Percentiles rank a stretch among this genome's conserved stretches.
These are phyloP conservation scores for Tricholoma saponaceum DNA, from an alignment of 768 basidiomycete species.

Conservation along the genomic window DNA sequence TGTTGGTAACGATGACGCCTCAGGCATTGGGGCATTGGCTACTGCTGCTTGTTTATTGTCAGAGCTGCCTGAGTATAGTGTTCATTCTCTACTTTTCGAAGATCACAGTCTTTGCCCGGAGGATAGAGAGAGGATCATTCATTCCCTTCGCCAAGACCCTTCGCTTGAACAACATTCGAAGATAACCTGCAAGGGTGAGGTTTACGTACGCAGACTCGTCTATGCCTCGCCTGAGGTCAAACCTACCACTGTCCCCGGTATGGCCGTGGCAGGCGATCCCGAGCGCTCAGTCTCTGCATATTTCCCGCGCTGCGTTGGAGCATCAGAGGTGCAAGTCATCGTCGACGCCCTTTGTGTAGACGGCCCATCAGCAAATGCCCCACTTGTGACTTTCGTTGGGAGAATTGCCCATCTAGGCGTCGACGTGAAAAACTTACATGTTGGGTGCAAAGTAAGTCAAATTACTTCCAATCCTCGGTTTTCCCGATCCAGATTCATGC, in stretches of 20 bases:
- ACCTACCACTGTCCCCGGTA: background rate
- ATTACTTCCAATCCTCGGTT: background rate
- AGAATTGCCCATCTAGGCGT: background rate
- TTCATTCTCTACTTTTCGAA: background rate
- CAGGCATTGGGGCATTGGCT: background rate
- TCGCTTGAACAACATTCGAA: slow-evolving; percentile 10
- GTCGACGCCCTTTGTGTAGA: background rate
- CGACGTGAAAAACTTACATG: background rate
- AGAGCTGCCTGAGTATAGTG: background rate
- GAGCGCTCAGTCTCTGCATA: background rate
- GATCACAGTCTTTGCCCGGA: background rate
- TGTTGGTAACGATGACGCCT: background rate
- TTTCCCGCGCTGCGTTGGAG: background rate
- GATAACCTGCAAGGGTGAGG: background rate
- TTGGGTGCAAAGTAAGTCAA: background rate
- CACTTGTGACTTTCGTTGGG: background rate
- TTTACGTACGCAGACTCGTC: slow-evolving; percentile 6
- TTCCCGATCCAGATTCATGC: background rate
- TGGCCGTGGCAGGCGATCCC: background rate
- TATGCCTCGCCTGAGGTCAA: background rate
- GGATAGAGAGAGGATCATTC: background rate
- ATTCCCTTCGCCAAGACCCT: slow-evolving; percentile 1
- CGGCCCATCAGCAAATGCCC: background rate
- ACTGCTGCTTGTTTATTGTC: background rate
- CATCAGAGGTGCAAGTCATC: background rate